A percentile compares a stretch with the other conserved stretches of the same genome.
Evolutionary conservation across 257 asterid genomes (phyloP).

Genomic region (Solanum chmielewskii): DNA sequence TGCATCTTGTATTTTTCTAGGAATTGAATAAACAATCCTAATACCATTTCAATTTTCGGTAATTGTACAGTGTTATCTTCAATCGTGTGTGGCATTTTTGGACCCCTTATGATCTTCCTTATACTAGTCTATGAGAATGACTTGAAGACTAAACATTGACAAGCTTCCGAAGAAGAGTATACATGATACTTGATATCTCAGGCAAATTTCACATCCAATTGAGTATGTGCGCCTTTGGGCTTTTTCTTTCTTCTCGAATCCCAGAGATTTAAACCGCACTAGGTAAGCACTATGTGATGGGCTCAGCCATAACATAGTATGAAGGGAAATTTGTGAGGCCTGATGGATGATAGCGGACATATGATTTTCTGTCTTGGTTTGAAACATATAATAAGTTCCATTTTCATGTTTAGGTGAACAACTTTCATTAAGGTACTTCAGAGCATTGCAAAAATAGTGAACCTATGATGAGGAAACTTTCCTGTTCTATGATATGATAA

Average conservation of each 20-base stretch:
- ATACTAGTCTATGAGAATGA: neutral
- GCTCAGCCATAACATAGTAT: too few species aligned
- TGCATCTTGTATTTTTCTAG: neutral
- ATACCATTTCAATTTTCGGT: neutral
- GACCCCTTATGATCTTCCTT: neutral
- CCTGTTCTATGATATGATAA: neutral
- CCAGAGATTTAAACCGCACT: too few species aligned
- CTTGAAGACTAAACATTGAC: neutral
- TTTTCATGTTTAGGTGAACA: neutral
- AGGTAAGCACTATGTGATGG: too few species aligned
- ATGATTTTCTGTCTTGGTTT: neutral
- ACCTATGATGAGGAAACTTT: neutral
- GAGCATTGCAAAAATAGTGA: neutral
- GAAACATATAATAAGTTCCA: neutral
- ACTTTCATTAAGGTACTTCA: neutral
- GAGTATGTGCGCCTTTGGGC: neutral
- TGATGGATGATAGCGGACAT: neutral
- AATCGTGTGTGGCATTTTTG: neutral
- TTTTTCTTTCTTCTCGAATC: too few species aligned
- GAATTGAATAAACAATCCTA: neutral
- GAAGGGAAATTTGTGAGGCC: neutral
- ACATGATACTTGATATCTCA: too few species aligned
- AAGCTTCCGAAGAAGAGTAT: too few species aligned
- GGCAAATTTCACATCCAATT: neutral
- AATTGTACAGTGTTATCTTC: neutral